Evolutionary conservation across 2,329 filamentous ascomycete species (phyloP), one percentile per base, ranked within the genome.

Genomic region (Arthrinium puccinioides): DNA sequence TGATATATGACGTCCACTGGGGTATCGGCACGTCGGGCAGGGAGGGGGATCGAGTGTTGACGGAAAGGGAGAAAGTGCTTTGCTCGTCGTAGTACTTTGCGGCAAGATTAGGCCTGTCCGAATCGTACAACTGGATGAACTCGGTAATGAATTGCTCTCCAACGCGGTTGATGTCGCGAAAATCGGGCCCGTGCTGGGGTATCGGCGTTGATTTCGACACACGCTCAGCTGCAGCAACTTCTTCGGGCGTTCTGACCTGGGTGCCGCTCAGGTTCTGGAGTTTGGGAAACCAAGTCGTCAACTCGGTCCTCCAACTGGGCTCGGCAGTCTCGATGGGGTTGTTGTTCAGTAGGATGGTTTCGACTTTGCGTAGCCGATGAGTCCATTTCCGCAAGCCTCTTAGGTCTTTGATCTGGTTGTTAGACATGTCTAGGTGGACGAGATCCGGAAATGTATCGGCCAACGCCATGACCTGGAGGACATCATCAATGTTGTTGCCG

Each of bases 341-440:
- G 36, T 77, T 81, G 9, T 74, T 72, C 44, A 95, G 66, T 43
- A 94, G 79, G 3, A 98, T 72, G 36, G 89, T 89, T 54, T 94
- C 80, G 9, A 97, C 72, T 39, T 79, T 68, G 36, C 72, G 78
- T 53, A 97, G 89, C 38, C 84, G 87, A 53, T 79, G 76, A 42
- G 82, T 82, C 88, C 88, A 96, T 21, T 70, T 74, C 36, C 79
- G 74, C 32, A 98, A 61, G 9, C 76, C 74, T 39, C 79, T 75
- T 35, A 87, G 61, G 36, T 75, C 77, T 41, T 72, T 69, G 50
- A 98, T 77, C 27, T 80, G 76, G 62, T 97, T 97, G 54, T 82
- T 77, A 38, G 87, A 92, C 19, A 97, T 74, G 48, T 96, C 90
- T 10, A 98, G 76, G 47, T 95, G 89, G 56, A 87, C 82, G 42